Base-by-base conservation (phyloP, 768 basidiomycete species). In the Sarcomyxa edulis region DNA sequence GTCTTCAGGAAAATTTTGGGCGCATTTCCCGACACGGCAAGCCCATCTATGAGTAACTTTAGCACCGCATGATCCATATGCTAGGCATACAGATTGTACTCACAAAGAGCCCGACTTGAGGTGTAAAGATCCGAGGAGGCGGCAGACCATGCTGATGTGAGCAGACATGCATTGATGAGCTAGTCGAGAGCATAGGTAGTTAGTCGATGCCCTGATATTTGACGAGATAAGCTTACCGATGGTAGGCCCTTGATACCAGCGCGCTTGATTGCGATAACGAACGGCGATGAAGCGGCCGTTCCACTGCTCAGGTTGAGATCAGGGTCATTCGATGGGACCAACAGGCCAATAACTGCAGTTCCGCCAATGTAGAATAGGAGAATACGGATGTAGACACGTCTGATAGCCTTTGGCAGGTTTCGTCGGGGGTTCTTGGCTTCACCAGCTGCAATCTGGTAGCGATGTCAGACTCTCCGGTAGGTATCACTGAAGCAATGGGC, bases 71-170 rank as follows among this genome's bases (percentile, higher is more conserved):
- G 32, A 18, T 32, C 20, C 35, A 40, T 19, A 24, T 23, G 6
- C 15, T 25, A 35, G 12, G n/a, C 12, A 18, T 15, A 28, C 6
- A 3, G 6, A 5, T 24, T 11, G 21, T 19, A 68, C 82, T 49
- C 45, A 87, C 85, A 94, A 7, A 97, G 71, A 0, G 85, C 86
- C 39, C 87, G 80, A 12, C 91, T 92, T 32, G 84, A 83, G 3
- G 90, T 93, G 64, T 91, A 95, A 32, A 96, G 58, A 55, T 95
- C 91, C 56, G 84, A 86, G 16, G 82, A 83, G 5, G 87, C 89
- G 23, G 93, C 92, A 18, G 92, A 95, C 84, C 88, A 93, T 5
- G 93, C 92, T 3, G 91, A 89, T 26, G 85, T 89, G 46, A 98
- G 62, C 10, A 95, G 69, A 55, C 76, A 80, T 3, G 84, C 86